A percentile compares a stretch with the other conserved stretches of the same genome.
phyloP scores from a whole-genome alignment of 495 filamentous ascomycete genomes.

The Articulospora tetracladia region DNA sequence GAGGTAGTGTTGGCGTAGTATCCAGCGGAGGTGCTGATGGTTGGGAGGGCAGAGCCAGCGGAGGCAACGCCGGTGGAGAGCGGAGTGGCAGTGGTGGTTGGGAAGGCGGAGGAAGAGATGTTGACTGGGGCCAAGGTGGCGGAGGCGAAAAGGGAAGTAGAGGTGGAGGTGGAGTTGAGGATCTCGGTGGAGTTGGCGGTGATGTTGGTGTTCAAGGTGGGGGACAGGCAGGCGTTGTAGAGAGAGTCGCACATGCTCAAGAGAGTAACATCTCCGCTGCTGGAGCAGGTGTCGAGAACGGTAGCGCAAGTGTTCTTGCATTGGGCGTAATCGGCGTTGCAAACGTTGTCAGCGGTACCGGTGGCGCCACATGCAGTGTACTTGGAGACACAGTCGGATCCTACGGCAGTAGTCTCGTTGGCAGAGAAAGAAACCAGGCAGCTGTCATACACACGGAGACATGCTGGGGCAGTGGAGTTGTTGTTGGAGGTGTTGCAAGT shows the following conservation, averaged over 20 bases:
- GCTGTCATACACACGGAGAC: slow-evolving; percentile 1
- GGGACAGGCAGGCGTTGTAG: slow-evolving; percentile 1
- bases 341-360: slow-evolving; percentile 2
- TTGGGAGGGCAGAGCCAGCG: not conserved
- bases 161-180: not conserved
- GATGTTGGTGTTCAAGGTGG: slow-evolving; percentile 4
- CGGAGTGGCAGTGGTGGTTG: not conserved
- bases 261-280: slow-evolving; percentile 1
- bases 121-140: not conserved
- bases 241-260: slow-evolving; percentile 1
- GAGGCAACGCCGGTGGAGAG: not conserved
- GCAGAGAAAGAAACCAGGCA: slow-evolving; percentile 9
- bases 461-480: slow-evolving; percentile 4
- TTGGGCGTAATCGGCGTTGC: slow-evolving; percentile 6
- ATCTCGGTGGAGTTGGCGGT: slow-evolving; percentile 1
- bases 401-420: slow-evolving; percentile 1
- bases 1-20: not conserved
- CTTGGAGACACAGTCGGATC: slow-evolving; percentile 4
- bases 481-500: slow-evolving; percentile 2
- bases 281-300: slow-evolving; percentile 3
- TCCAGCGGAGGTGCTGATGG: not conserved
- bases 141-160: not conserved
- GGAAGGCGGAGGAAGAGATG: not conserved
- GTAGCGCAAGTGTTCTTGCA: slow-evolving; percentile 9
- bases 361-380: not conserved